Conservation (phyloP, 2,329 filamentous ascomycete species). For the Stachybotrys chartarum region DNA sequence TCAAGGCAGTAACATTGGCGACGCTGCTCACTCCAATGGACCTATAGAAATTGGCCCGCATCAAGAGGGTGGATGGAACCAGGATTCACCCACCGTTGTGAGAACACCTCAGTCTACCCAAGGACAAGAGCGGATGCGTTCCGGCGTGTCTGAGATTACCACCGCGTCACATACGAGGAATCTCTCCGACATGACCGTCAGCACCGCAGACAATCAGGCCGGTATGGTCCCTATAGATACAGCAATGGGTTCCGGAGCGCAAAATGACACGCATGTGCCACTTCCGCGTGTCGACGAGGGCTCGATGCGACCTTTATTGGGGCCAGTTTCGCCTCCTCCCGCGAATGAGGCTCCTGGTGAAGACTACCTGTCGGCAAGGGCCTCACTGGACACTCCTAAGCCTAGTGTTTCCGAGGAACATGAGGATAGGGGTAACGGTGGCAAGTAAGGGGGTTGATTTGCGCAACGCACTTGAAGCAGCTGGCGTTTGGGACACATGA, state of each 20-base stretch:
- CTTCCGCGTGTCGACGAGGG: background rate
- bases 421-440: conserved; percentile 15
- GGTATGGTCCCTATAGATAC: conserved; percentile 4
- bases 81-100: background rate
- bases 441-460: background rate
- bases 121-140: conserved; percentile 9
- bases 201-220: conserved; percentile 9
- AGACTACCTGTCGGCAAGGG: conserved; percentile 20
- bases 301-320: background rate
- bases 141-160: conserved; percentile 13
- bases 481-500: background rate
- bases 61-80: background rate
- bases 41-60: background rate
- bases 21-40: background rate
- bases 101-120: conserved; percentile 1
- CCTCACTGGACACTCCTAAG: conserved; percentile 18
- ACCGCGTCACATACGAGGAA: conserved; percentile 12
- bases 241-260: conserved; percentile 3
- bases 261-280: background rate
- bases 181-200: conserved; percentile 9
- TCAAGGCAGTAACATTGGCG: background rate
- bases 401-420: conserved; percentile 35
- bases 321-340: conserved; percentile 18
- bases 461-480: background rate
- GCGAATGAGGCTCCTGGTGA: conserved; percentile 14